phyloP scores from a whole-genome alignment of 1,139 yeast genomes.

The Scheffersomyces titani region DNA sequence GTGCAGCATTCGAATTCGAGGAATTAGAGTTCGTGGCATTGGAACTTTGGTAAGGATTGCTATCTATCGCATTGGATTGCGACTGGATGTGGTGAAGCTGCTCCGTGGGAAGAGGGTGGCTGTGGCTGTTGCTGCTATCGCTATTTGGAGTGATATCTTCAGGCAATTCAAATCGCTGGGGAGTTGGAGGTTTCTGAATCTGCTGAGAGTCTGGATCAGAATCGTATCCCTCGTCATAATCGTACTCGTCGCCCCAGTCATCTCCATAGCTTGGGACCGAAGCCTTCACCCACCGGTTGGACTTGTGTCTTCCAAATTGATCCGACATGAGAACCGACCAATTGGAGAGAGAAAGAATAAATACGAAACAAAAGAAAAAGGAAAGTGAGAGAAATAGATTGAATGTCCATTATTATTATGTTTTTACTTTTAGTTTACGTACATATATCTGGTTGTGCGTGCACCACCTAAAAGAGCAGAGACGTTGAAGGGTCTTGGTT shows the following conservation, averaged over 20 bases:
- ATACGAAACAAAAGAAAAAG: neutral
- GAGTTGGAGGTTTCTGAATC: constrained; percentile 2
- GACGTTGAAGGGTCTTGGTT: neutral
- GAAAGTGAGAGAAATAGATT: neutral
- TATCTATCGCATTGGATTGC: neutral
- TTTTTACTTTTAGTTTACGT: neutral
- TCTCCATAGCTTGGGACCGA: constrained; percentile 60
- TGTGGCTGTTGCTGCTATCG: neutral
- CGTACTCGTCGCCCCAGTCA: constrained; percentile 54
- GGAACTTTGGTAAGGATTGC: neutral
- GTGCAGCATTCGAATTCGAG: neutral
- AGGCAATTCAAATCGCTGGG: constrained; percentile 8
- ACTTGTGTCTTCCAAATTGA: constrained; percentile 55
- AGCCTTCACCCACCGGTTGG: constrained; percentile 67
- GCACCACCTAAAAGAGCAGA: neutral
- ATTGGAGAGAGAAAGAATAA: neutral
- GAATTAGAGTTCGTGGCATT: neutral
- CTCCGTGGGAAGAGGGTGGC: neutral
- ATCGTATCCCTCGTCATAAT: constrained; percentile 32
- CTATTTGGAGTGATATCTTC: neutral
- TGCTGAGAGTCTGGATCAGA: constrained; percentile 20
- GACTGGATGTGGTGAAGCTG: neutral
- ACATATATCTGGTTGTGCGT: neutral
- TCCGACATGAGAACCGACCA: constrained; percentile 32
- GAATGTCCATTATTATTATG: neutral